Conservation (phyloP, 176 grass and related monocot genomes). For the Oryza meridionalis region DNA sequence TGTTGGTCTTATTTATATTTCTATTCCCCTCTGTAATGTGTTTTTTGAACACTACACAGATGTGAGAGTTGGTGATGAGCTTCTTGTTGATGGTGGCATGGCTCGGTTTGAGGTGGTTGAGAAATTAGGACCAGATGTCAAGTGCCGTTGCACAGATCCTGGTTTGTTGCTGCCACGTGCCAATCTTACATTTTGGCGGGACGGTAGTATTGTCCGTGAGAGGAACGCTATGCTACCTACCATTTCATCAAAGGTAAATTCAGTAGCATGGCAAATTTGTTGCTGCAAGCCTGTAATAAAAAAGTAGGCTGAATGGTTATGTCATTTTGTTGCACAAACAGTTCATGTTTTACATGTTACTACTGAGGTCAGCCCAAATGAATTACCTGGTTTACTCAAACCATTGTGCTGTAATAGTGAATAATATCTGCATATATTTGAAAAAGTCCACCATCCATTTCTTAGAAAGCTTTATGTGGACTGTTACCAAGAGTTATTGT, state of each 20-base stretch:
- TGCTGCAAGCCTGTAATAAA: constrained; percentile 12
- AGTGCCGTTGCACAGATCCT: constrained; percentile 91
- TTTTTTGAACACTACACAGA: constrained; percentile 55
- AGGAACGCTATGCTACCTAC: constrained; percentile 98
- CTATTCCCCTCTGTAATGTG: not conserved
- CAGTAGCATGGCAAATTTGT: constrained; percentile 14
- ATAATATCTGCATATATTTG: not conserved
- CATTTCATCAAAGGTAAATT: constrained; percentile 94
- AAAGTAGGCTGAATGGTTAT: not conserved
- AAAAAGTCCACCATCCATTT: constrained; percentile 21
- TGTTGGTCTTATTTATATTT: constrained; percentile 25
- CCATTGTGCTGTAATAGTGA: constrained; percentile 12
- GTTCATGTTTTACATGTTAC: not conserved
- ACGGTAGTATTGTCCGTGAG: constrained; percentile 82
- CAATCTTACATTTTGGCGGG: constrained; percentile 95
- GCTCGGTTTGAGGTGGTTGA: constrained; percentile 94
- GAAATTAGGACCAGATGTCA: constrained; percentile 92
- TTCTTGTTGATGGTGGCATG: constrained; percentile 98
- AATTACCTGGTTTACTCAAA: constrained; percentile 9
- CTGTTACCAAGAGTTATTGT: not conserved
- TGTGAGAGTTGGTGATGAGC: constrained; percentile 90
- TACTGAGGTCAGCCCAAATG: not conserved
- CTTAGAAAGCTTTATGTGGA: not conserved
- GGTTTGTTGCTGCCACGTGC: constrained; percentile 88
- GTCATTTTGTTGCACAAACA: not conserved